phyloP scores from a whole-genome alignment of 2,329 filamentous ascomycete genomes.

The Corniculantispora saksenae region DNA sequence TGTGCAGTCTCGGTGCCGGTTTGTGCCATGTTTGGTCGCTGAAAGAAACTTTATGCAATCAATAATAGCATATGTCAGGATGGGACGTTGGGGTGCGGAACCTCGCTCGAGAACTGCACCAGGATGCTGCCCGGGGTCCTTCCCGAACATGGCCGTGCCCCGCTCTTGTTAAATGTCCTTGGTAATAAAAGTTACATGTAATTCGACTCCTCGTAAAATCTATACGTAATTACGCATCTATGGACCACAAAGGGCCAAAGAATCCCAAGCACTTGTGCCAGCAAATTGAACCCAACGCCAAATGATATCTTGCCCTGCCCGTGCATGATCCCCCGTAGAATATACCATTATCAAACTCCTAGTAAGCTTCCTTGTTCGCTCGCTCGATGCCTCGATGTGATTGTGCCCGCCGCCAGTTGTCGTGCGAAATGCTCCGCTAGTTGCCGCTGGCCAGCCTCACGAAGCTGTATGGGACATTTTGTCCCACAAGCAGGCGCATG shows the following conservation, averaged over 20 bases:
- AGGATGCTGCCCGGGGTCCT: background rate
- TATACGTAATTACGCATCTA: background rate
- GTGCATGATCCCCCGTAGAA: background rate
- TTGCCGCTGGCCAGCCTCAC: conserved; percentile 69
- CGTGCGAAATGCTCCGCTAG: too few species aligned
- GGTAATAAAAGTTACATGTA: background rate
- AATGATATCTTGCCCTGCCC: background rate
- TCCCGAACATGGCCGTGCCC: conserved; percentile 4
- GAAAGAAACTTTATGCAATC: background rate
- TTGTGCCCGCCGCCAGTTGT: background rate
- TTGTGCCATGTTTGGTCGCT: background rate
- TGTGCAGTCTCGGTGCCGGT: background rate
- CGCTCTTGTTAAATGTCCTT: background rate
- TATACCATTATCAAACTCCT: background rate
- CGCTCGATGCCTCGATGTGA: background rate
- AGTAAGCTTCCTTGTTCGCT: background rate
- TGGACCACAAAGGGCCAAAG: background rate
- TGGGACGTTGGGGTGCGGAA: too few species aligned
- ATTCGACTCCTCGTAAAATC: background rate
- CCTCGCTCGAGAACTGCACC: background rate
- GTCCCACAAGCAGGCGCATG: conserved; percentile 73
- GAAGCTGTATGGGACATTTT: conserved; percentile 88
- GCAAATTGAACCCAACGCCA: background rate
- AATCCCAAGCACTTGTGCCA: background rate
- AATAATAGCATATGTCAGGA: background rate